Percentiles rank a stretch among this genome's conserved stretches.
phyloP scores from a whole-genome alignment of 2,329 filamentous ascomycete species.

The Trichocomaceae sp. region DNA sequence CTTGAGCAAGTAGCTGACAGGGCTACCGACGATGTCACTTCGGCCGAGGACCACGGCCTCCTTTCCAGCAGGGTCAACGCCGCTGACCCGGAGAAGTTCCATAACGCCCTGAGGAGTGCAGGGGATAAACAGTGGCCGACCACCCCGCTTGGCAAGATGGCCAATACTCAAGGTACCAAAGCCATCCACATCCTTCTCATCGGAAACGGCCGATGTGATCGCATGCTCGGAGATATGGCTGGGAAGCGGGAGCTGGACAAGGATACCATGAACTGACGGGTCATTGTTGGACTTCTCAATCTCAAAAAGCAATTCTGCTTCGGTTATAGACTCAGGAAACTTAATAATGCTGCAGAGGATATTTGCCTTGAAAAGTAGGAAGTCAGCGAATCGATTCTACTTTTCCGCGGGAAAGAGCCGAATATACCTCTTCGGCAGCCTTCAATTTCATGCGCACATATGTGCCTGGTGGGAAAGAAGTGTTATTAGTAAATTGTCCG shows the following conservation, averaged over 20 bases:
- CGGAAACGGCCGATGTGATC: conserved; percentile 81
- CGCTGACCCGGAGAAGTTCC: conserved; percentile 77
- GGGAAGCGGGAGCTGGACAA: conserved; percentile 89
- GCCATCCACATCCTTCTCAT: conserved; percentile 96
- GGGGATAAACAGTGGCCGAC: conserved; percentile 79
- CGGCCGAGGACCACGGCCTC: conserved; percentile 89
- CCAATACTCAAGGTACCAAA: conserved; percentile 94
- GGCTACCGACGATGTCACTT: conserved; percentile 95
- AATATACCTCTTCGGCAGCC: conserved; percentile 76
- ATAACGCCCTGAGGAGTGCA: conserved; percentile 98
- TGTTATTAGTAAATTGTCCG: conserved; percentile 12
- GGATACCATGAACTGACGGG: conserved; percentile 75
- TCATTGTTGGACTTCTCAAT: conserved; percentile 82
- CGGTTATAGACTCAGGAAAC: conserved; percentile 71
- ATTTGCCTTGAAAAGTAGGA: conserved; percentile 57
- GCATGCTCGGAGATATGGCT: conserved; percentile 83
- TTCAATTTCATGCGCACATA: conserved; percentile 99
- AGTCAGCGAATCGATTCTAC: neutral
- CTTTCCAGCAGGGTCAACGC: conserved; percentile 79
- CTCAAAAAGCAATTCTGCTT: conserved; percentile 77
- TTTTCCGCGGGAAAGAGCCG: conserved; percentile 9
- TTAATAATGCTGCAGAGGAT: conserved; percentile 83
- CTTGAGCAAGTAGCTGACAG: conserved; percentile 90
- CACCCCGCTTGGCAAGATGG: conserved; percentile 91
- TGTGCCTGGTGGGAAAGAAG: conserved; percentile 55